Conservation (phyloP, 192 early-diverging fungal species). For the Podila horticola region DNA sequence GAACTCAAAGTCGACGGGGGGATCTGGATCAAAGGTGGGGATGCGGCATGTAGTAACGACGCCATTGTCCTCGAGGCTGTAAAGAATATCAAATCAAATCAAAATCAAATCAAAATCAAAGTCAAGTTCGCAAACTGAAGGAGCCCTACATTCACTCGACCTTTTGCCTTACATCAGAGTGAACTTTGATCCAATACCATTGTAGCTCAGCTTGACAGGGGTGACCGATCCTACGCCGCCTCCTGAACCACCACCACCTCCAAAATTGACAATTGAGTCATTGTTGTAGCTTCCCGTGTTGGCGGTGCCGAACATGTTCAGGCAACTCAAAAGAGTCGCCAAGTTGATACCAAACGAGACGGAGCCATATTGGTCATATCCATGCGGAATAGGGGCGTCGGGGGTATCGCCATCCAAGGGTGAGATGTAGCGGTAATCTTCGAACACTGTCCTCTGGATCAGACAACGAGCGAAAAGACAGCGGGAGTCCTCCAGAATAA, state of each 20-base stretch:
- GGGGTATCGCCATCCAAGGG: neutral
- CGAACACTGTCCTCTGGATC: constrained; percentile 32
- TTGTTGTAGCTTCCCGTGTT: constrained; percentile 1
- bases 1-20: constrained; percentile 33
- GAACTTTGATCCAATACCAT: constrained; percentile 33
- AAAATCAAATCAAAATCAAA: no score
- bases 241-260: neutral
- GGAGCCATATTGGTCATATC: constrained; percentile 9
- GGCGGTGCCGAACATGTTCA: constrained; percentile 49
- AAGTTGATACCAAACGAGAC: constrained; percentile 38
- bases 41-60: constrained; percentile 38
- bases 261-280: neutral
- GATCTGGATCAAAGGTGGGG: constrained; percentile 39
- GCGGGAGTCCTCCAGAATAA: constrained; percentile 40
- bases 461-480: constrained; percentile 38
- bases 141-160: no score
- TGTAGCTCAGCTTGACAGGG: constrained; percentile 33
- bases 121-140: no score
- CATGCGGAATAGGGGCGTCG: constrained; percentile 10
- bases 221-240: neutral
- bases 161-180: constrained; percentile 33
- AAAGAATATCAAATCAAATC: neutral
- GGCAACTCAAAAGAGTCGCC: constrained; percentile 31
- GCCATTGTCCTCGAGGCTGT: constrained; percentile 38
- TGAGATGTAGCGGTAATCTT: constrained; percentile 24